These are phyloP conservation scores for Sphenostylis stenocarpa DNA, from an alignment of 306 rosid genomes.

Conservation along the genomic window DNA sequence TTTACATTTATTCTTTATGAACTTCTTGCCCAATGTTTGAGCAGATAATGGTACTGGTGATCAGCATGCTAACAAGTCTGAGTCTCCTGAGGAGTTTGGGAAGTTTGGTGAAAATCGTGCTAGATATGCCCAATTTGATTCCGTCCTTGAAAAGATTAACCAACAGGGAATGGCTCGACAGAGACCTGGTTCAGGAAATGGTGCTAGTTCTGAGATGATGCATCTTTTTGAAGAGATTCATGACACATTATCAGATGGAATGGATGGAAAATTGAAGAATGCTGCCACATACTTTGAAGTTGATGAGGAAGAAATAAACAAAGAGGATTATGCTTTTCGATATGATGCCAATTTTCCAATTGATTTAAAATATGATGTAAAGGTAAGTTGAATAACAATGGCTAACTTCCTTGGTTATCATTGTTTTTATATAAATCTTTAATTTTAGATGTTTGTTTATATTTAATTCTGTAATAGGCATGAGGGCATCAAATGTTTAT, in stretches of 20 bases:
- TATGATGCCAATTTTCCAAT: conserved; percentile 23
- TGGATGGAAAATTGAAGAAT: conserved; percentile 42
- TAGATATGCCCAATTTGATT: conserved; percentile 31
- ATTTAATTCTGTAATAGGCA: conserved; percentile 4
- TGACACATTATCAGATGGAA: conserved; percentile 47
- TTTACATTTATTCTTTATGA: conserved; percentile 13
- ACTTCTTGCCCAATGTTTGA: conserved; percentile 21
- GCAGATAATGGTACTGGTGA: conserved; percentile 50
- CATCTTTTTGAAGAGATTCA: conserved; percentile 33
- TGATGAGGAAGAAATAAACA: conserved; percentile 24
- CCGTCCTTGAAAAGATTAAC: conserved; percentile 43
- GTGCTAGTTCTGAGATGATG: conserved; percentile 2
- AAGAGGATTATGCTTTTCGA: conserved; percentile 42
- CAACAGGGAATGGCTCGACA: conserved; percentile 34
- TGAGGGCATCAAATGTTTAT: too few species aligned
- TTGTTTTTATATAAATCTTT: background rate
- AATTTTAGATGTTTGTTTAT: conserved; percentile 8
- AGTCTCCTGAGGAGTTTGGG: conserved; percentile 51
- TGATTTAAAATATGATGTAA: conserved; percentile 17
- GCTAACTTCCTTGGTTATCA: background rate
- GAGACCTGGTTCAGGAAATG: conserved; percentile 36
- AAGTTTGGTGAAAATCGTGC: conserved; percentile 43
- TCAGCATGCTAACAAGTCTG: conserved; percentile 43
- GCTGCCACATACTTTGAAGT: conserved; percentile 46
- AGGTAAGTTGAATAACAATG: conserved; percentile 32